Conservation (phyloP, 179 eudicot genomes). For the Actinidia arguta region DNA sequence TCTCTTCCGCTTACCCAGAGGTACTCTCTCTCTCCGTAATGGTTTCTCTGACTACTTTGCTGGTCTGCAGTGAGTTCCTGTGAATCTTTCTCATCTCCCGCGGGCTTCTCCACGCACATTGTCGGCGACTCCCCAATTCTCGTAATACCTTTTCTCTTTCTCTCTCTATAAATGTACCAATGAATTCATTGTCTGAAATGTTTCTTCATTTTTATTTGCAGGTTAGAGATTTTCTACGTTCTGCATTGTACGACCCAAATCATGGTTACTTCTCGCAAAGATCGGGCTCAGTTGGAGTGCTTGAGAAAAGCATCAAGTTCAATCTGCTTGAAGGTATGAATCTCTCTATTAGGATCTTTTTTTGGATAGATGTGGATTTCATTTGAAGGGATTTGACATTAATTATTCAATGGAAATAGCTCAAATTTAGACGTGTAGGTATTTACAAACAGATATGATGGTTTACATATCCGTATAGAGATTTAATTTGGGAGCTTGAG, state of each 20-base stretch:
- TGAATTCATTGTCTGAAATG: neutral
- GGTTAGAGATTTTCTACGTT: conserved; percentile 91
- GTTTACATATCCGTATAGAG: too few relatives aligned
- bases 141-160: conserved; percentile 34
- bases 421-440: too few relatives aligned
- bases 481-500: too few relatives aligned
- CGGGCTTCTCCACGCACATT: conserved; percentile 52
- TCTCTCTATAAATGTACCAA: neutral
- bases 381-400: too few relatives aligned
- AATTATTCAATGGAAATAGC: too few relatives aligned
- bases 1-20: conserved; percentile 23
- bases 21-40: conserved; percentile 22
- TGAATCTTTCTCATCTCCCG: conserved; percentile 35
- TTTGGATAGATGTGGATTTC: too few relatives aligned
- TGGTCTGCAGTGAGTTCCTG: conserved; percentile 2
- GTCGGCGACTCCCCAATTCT: conserved; percentile 64
- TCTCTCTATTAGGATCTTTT: too few relatives aligned
- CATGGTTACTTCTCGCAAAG: conserved; percentile 87
- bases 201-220: conserved; percentile 18
- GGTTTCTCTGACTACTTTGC: neutral
- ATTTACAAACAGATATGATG: too few relatives aligned
- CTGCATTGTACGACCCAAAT: conserved; percentile 77
- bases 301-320: conserved; percentile 76
- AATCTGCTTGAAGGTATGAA: conserved; percentile 73
- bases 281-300: conserved; percentile 84